Evolutionary conservation across 225 moss, liverwort and hornwort species (phyloP).

Genomic region (Takakia lepidozioides): DNA sequence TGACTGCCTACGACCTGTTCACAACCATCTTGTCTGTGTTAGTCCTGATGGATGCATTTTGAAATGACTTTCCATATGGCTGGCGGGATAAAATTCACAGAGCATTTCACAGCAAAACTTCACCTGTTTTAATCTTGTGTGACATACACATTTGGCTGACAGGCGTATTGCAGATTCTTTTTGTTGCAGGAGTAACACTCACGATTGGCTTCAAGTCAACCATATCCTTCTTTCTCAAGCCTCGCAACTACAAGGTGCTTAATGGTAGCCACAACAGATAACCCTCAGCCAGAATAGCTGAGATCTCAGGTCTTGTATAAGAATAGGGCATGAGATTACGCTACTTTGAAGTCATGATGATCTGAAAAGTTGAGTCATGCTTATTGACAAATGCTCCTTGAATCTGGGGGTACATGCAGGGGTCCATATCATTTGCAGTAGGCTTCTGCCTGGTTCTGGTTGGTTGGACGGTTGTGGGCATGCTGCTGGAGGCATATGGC

Average conservation of each 20-base stretch:
- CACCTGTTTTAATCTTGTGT: too few relatives aligned
- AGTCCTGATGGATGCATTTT: too few relatives aligned
- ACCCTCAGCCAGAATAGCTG: too few relatives aligned
- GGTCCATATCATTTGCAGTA: conserved; percentile 80
- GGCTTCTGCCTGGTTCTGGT: conserved; percentile 78
- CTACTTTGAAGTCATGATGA: not conserved
- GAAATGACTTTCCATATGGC: too few relatives aligned
- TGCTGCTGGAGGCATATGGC: conserved; percentile 88
- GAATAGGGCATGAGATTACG: not conserved
- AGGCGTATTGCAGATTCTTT: conserved; percentile 59
- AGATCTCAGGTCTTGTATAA: not conserved
- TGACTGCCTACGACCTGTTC: too few relatives aligned
- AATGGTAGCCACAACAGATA: too few relatives aligned
- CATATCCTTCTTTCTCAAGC: conserved; percentile 85
- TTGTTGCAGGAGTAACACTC: conserved; percentile 82
- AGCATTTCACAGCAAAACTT: too few relatives aligned
- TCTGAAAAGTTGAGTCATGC: not conserved
- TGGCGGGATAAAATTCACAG: too few relatives aligned
- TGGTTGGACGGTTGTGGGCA: conserved; percentile 92
- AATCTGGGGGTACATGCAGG: conserved; percentile 34
- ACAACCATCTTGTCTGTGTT: too few relatives aligned
- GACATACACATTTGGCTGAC: too few relatives aligned
- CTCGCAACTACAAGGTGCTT: conserved; percentile 89
- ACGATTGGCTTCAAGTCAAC: conserved; percentile 95
- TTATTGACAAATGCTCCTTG: not conserved